phyloP scores from a whole-genome alignment of 176 grass and related monocot species.

The Paspalum vaginatum region DNA sequence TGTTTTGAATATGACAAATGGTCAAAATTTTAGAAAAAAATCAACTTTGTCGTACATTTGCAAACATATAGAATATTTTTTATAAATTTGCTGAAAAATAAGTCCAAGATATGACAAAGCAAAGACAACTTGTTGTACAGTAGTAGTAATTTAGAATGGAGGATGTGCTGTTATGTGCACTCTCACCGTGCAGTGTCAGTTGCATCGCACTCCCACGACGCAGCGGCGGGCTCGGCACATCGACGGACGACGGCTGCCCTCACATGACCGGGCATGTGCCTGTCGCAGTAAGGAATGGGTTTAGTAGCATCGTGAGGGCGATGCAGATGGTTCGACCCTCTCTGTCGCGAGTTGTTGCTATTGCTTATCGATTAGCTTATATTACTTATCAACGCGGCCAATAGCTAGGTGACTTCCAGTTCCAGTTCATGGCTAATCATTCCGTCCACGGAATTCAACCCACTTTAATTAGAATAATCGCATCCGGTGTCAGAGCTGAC shows the following conservation, averaged over 20 bases:
- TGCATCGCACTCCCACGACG: neutral
- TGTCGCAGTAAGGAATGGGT: neutral
- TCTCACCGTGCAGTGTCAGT: too few species aligned
- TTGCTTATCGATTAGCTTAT: slow-evolving; percentile 6
- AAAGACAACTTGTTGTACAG: too few species aligned
- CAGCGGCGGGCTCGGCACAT: neutral
- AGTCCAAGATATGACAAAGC: too few species aligned
- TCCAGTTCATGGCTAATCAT: slow-evolving; percentile 15
- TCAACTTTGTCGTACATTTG: too few species aligned
- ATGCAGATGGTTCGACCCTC: neutral
- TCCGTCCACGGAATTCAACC: neutral
- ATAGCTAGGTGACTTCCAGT: neutral
- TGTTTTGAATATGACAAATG: too few species aligned
- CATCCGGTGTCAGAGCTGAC: neutral
- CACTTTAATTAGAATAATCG: neutral
- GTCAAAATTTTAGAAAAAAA: too few species aligned
- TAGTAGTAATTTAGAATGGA: too few species aligned
- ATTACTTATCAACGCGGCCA: slow-evolving; percentile 19
- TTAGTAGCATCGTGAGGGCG: neutral
- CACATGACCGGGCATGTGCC: slow-evolving; percentile 23
- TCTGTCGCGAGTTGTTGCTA: neutral
- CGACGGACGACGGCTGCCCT: too few species aligned
- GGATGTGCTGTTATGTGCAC: too few species aligned
- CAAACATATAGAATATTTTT: too few species aligned
- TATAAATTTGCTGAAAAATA: too few species aligned